Evolutionary conservation across 2,329 filamentous ascomycete genomes (phyloP).

Genomic region (Fusarium zealandicum): DNA sequence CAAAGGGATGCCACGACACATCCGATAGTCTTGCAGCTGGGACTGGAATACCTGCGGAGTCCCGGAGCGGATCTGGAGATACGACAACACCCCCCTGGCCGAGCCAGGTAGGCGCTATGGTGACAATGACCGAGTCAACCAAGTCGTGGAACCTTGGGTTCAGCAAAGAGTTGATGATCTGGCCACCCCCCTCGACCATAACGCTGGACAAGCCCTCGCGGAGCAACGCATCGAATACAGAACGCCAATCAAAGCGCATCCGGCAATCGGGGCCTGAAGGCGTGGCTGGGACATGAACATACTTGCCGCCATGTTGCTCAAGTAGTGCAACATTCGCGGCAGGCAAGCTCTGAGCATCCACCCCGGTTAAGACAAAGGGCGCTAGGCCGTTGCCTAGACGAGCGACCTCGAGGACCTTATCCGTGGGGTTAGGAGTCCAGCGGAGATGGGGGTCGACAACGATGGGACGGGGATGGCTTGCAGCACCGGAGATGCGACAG

Average conservation of each 20-base stretch:
- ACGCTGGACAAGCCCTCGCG: slow-evolving; percentile 73
- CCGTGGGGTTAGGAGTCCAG: slow-evolving; percentile 68
- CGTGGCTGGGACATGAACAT: slow-evolving; percentile 50
- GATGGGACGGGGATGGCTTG: slow-evolving; percentile 79
- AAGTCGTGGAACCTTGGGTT: slow-evolving; percentile 64
- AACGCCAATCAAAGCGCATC: slow-evolving; percentile 66
- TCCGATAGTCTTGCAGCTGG: slow-evolving; percentile 71
- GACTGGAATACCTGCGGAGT: slow-evolving; percentile 58
- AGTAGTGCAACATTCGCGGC: slow-evolving; percentile 53
- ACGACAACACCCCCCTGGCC: slow-evolving; percentile 83
- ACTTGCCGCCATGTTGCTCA: slow-evolving; percentile 60
- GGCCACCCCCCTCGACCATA: slow-evolving; percentile 90
- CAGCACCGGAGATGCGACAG: slow-evolving; percentile 71
- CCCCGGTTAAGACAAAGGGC: slow-evolving; percentile 73
- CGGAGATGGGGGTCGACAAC: slow-evolving; percentile 81
- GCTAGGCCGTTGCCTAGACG: slow-evolving; percentile 71
- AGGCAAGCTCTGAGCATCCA: slow-evolving; percentile 52
- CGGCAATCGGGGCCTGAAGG: slow-evolving; percentile 47
- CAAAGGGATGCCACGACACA: slow-evolving; percentile 78
- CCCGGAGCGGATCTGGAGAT: slow-evolving; percentile 67
- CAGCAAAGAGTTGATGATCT: slow-evolving; percentile 84
- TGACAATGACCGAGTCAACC: slow-evolving; percentile 82
- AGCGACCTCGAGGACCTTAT: slow-evolving; percentile 72
- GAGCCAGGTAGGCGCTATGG: slow-evolving; percentile 90
- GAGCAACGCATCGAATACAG: slow-evolving; percentile 66